Evolutionary conservation across 257 asterid genomes (phyloP), one percentile per base, ranked within the genome.

Genomic region (Apocynum venetum): DNA sequence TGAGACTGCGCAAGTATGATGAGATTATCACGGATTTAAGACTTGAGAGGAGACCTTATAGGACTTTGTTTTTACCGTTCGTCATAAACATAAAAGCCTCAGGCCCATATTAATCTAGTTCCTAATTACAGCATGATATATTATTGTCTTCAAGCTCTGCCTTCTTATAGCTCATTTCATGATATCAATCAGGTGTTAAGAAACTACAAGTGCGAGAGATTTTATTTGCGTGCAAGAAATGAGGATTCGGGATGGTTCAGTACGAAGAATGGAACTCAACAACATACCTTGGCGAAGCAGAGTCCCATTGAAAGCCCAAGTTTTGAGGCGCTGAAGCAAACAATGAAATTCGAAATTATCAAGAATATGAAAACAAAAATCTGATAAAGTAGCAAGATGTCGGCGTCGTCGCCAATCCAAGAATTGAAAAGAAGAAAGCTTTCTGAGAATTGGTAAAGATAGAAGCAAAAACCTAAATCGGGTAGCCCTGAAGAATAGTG

Each of bases 261-360:
- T 8, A 63, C 25, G 44, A 76, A 25, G 43, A 36, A 41, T 0
- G 44, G 6, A 52, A n/a, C 35, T 43, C 52, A 60, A 20, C 38
- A 43, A 48, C 53, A 72, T 36, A 78, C 81, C 81, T 78, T 78
- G 35, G 77, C 15, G 10, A 78, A 12, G 77, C 81, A 78, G 53
- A 72, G 43, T 35, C 81, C 81, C 81, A 78, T 78, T 10, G 77
- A 53, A 19, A 73, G 51, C 67, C 55, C 17, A 15, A 72, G 2
- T 40, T 53, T 14, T 43, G 36, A 43, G 10, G n/a, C 4, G 73
- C 53, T 9, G 17, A 68, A 43, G 6, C 49, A 68, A 8, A 67
- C 36, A 68, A 61, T 10, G 67, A 10, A 13, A 36, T 3, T 41
- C 46, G 9, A 67, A 41, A 41, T 40, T 6, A 0, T 5, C 51